These are phyloP conservation scores for Pilatotrama ljubarskyi DNA, from an alignment of 768 basidiomycete genomes.

Conservation along the genomic window DNA sequence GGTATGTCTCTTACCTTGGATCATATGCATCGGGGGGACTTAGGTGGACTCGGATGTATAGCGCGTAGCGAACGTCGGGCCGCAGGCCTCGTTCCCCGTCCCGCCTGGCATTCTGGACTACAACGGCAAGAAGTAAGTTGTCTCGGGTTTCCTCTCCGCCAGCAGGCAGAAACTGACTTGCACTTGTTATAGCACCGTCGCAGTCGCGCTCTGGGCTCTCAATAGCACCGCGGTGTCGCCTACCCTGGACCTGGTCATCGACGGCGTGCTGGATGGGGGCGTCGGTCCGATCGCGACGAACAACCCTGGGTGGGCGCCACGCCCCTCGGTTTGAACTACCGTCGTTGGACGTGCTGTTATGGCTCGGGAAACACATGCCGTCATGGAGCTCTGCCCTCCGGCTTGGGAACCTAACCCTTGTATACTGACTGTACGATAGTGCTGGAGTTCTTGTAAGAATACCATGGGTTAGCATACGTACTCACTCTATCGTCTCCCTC, in stretches of 20 bases:
- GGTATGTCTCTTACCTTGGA: slow-evolving; percentile 45
- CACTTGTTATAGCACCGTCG: slow-evolving; percentile 27
- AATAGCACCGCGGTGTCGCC: slow-evolving; percentile 49
- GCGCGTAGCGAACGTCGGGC: slow-evolving; percentile 40
- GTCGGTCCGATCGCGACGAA: slow-evolving; percentile 53
- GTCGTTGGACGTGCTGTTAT: too few relatives aligned
- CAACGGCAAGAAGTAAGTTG: slow-evolving; percentile 62
- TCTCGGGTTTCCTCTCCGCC: too few relatives aligned
- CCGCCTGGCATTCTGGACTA: slow-evolving; percentile 80
- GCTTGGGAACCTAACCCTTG: too few relatives aligned
- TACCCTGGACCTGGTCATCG: slow-evolving; percentile 53
- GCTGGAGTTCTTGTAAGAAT: background rate
- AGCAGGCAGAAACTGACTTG: background rate
- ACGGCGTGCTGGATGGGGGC: slow-evolving; percentile 64
- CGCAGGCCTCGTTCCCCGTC: slow-evolving; percentile 81
- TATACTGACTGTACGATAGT: background rate
- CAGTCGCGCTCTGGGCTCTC: slow-evolving; percentile 73
- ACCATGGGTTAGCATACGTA: background rate
- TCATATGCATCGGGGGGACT: too few relatives aligned
- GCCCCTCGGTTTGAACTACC: background rate
- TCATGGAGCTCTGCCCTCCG: too few relatives aligned
- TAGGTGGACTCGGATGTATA: background rate
- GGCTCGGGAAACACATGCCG: too few relatives aligned
- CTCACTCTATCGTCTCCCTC: too few relatives aligned
- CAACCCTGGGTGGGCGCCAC: slow-evolving; percentile 43